These are phyloP conservation scores for Botrytis fabae DNA, from an alignment of 2,329 filamentous ascomycete genomes.

Conservation along the genomic window DNA sequence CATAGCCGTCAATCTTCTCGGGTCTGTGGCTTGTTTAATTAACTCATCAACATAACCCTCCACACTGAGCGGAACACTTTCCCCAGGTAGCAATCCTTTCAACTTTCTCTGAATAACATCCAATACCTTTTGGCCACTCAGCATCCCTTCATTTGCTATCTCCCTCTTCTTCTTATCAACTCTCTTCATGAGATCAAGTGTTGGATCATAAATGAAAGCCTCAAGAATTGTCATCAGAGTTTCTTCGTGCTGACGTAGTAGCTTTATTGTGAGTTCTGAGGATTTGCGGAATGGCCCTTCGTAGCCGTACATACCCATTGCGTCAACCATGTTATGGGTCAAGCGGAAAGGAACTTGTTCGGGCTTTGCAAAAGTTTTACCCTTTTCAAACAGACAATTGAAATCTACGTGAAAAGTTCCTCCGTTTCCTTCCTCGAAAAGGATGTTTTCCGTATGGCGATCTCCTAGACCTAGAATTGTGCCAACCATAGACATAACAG, in stretches of 20 bases:
- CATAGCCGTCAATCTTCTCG: conserved; percentile 82
- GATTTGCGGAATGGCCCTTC: conserved; percentile 91
- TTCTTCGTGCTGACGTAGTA: conserved; percentile 89
- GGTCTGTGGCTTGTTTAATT: conserved; percentile 81
- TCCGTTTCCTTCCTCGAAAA: conserved; percentile 90
- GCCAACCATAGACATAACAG: conserved; percentile 99
- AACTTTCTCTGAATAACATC: conserved; percentile 88
- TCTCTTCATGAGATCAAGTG: conserved; percentile 80
- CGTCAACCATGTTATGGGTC: conserved; percentile 97
- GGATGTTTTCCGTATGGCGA: conserved; percentile 94
- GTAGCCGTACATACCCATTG: conserved; percentile 92
- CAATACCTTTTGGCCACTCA: conserved; percentile 76
- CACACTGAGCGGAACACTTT: conserved; percentile 89
- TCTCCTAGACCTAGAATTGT: conserved; percentile 93
- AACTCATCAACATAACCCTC: conserved; percentile 97
- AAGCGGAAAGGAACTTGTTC: conserved; percentile 94
- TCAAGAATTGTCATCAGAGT: conserved; percentile 97
- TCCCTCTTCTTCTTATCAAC: conserved; percentile 53
- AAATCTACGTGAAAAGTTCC: conserved; percentile 98
- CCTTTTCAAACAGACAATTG: conserved; percentile 99
- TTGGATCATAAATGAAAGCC: conserved; percentile 95
- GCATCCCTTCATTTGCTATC: conserved; percentile 51
- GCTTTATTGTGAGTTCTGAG: conserved; percentile 81
- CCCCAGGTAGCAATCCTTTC: conserved; percentile 76
- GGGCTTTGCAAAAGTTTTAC: conserved; percentile 89